Evolutionary conservation across 345 rosid genomes (phyloP).

Genomic region (Cardamine chenopodiifolia): DNA sequence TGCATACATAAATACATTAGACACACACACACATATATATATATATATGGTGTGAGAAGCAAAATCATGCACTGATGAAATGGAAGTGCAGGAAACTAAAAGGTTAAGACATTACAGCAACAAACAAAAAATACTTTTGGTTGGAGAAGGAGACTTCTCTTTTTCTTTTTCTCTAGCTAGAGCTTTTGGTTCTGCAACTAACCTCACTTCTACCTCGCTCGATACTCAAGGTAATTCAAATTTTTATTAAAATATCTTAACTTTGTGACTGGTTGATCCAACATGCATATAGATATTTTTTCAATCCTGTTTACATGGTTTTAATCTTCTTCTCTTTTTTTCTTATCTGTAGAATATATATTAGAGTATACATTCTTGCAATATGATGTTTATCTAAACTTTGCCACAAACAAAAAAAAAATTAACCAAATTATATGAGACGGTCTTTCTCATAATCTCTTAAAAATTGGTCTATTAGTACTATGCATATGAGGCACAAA

Average conservation of each 20-base stretch:
- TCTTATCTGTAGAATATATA: too few relatives aligned
- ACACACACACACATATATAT: neutral
- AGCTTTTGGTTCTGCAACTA: conserved; percentile 54
- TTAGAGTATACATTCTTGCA: too few relatives aligned
- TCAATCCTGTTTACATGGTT: too few relatives aligned
- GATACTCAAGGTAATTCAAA: conserved; percentile 38
- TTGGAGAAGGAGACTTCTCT: conserved; percentile 68
- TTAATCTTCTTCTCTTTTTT: too few relatives aligned
- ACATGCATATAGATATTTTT: too few relatives aligned
- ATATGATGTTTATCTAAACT: too few relatives aligned
- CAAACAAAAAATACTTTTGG: conserved; percentile 48
- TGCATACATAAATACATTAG: conserved; percentile 8
- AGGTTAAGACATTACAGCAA: conserved; percentile 47
- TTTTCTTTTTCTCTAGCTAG: conserved; percentile 54
- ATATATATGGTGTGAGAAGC: neutral
- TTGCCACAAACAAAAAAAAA: too few relatives aligned
- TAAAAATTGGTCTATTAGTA: neutral
- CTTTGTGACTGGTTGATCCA: too few relatives aligned
- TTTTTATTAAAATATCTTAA: too few relatives aligned
- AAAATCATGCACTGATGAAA: neutral
- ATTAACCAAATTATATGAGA: too few relatives aligned
- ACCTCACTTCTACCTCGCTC: conserved; percentile 53
- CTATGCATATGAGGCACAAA: too few relatives aligned
- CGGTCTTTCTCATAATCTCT: neutral
- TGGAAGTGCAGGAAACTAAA: conserved; percentile 33